These are phyloP conservation scores for Talaromyces islandicus DNA, from an alignment of 2,329 filamentous ascomycete genomes.

Conservation along the genomic window DNA sequence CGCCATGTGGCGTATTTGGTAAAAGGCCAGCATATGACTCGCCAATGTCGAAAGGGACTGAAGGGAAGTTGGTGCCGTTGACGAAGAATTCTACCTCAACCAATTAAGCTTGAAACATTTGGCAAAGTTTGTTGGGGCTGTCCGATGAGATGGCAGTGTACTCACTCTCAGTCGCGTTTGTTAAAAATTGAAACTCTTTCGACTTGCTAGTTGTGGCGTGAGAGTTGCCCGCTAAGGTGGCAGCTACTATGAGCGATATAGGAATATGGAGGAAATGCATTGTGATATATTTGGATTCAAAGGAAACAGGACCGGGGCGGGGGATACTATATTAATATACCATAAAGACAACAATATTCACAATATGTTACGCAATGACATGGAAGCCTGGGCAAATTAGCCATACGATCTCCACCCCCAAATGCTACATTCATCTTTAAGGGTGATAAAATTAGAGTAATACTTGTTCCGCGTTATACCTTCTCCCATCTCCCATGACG, in stretches of 20 bases:
- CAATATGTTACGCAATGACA: not conserved
- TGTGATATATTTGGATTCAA: not conserved
- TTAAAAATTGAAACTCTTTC: not conserved
- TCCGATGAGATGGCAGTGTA: not conserved
- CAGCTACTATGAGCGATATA: not conserved
- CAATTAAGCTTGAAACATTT: not conserved
- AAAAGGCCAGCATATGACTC: slow-evolving; percentile 55
- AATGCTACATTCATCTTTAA: not conserved
- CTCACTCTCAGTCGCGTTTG: not conserved
- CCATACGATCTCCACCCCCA: not conserved
- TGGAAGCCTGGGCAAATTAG: not conserved
- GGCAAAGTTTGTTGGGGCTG: not conserved
- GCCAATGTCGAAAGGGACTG: slow-evolving; percentile 10
- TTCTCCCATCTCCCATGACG: not conserved
- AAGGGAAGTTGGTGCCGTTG: slow-evolving; percentile 9
- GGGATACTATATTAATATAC: not conserved
- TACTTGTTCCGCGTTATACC: not conserved
- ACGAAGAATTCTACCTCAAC: slow-evolving; percentile 5
- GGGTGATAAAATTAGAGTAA: not conserved
- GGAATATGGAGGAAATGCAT: not conserved
- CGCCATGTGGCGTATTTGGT: slow-evolving; percentile 41
- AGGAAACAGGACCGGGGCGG: not conserved
- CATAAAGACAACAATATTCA: not conserved
- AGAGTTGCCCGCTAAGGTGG: not conserved
- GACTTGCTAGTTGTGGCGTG: not conserved